Evolutionary conservation across 352 stramenopile genomes (phyloP).

Genomic region (Albugo candida): DNA sequence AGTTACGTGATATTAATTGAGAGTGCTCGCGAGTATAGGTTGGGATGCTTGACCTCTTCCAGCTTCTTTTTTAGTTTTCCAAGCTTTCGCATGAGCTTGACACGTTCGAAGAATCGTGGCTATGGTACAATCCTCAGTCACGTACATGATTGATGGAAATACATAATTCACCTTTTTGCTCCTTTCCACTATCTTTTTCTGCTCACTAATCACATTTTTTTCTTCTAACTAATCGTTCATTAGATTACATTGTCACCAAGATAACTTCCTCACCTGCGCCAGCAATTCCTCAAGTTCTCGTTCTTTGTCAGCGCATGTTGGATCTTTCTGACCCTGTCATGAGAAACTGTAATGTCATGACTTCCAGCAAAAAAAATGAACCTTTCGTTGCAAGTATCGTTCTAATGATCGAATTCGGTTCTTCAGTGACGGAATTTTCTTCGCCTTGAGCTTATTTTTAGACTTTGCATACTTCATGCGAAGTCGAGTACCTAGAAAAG

Average conservation of each 20-base stretch:
- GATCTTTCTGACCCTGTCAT: neutral
- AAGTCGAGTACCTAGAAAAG: conserved; percentile 31
- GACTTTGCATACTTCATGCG: conserved; percentile 35
- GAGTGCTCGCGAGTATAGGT: neutral
- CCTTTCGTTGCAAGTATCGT: conserved; percentile 54
- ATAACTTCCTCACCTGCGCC: neutral
- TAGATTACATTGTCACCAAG: neutral
- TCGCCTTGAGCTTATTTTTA: conserved; percentile 27
- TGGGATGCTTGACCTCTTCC: conserved; percentile 15
- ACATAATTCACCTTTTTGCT: conserved; percentile 41
- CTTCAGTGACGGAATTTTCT: conserved; percentile 66
- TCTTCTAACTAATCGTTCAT: conserved; percentile 12
- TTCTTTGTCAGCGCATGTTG: neutral
- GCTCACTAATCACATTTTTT: conserved; percentile 23
- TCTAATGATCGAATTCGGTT: conserved; percentile 65
- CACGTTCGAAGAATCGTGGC: conserved; percentile 63
- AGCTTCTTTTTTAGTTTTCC: conserved; percentile 27
- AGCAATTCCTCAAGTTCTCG: neutral
- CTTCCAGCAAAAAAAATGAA: neutral
- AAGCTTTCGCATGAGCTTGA: conserved; percentile 72
- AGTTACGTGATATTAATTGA: neutral
- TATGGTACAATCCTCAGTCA: conserved; percentile 4
- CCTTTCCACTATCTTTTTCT: conserved; percentile 61
- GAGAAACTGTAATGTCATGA: conserved; percentile 1
- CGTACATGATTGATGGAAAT: neutral